Base-by-base conservation (phyloP, 1,284 basidiomycete genomes). In the Trametes pubescens region DNA sequence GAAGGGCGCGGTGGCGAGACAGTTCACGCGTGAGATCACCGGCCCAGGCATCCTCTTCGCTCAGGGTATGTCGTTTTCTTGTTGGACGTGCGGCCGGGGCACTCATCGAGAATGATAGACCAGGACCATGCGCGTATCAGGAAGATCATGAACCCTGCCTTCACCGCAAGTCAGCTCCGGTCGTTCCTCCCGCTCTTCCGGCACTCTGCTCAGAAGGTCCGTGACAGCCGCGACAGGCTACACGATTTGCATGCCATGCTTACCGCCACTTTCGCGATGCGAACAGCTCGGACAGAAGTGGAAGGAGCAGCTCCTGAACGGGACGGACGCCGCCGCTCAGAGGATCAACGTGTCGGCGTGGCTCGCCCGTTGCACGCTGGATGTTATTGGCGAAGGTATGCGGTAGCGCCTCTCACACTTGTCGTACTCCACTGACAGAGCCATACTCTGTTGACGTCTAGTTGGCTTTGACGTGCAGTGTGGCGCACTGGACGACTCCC, bases 131-230 rank as follows among this genome's bases (percentile, higher is more conserved):
- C 75, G 51, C 73, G 80, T 53, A 78, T 82, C 11, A 70, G 79
- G 57, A 82, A 74, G 62, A 72, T 81, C 21, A 74, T 84, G 70
- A 73, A 77, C 52, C 80, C 79, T 0, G 82, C 77, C n/a, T 83
- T 83, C 61, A 77, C 77, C 0, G 67, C 76, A 9, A 78, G 79
- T 2, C 83, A 85, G 65, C 77, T 80, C 8, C 81, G 79, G 61
- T 77, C 80, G 2, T 83, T 83, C 65, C 74, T 84, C 5, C 80
- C 83, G 18, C 79, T 83, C 49, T 85, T 86, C 72, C 77, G 77
- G 37, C 74, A 78, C 54, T 76, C 79, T 35, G 80, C 78, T 7
- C 72, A 77, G 40, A 78, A 83, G 75, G 84, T 81, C 70, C 56
- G 72, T 14, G 18, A 37, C 61, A n/a, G 51, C 5, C 16, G 44